Conservation (phyloP, 1,284 basidiomycete genomes). For the Trametes pubescens region DNA sequence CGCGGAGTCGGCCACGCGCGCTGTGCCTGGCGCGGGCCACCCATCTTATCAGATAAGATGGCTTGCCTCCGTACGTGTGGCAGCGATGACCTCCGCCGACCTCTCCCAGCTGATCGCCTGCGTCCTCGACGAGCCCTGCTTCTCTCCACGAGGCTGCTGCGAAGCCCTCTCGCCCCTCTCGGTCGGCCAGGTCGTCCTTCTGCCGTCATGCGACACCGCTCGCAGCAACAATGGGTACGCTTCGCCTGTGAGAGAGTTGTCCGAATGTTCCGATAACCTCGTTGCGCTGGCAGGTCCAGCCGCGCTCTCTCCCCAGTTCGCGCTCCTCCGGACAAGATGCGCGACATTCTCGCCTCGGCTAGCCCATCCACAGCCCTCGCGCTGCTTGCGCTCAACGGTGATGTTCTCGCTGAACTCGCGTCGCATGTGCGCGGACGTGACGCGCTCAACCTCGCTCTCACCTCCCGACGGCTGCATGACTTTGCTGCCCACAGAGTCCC, state of each 20-base stretch:
- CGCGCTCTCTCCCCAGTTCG: constrained; percentile 2
- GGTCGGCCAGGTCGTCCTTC: not conserved
- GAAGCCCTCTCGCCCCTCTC: too few relatives aligned
- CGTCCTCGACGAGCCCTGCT: not conserved
- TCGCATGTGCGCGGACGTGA: constrained; percentile 26
- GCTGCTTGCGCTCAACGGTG: constrained; percentile 21
- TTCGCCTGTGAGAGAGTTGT: constrained; percentile 15
- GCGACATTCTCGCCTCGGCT: not conserved
- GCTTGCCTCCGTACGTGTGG: constrained; percentile 3
- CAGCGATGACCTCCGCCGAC: constrained; percentile 14
- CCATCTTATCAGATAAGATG: constrained; percentile 30
- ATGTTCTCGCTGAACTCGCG: constrained; percentile 24
- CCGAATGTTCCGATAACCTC: constrained; percentile 18
- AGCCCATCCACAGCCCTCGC: not conserved
- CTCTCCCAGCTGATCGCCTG: not conserved
- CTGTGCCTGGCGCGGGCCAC: not conserved
- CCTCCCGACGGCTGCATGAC: constrained; percentile 22
- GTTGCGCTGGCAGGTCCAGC: constrained; percentile 16
- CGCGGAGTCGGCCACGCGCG: not conserved
- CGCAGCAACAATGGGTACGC: constrained; percentile 17
- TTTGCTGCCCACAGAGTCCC: constrained; percentile 23
- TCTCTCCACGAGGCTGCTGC: constrained; percentile 2
- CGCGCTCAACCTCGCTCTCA: constrained; percentile 29
- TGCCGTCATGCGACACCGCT: not conserved
- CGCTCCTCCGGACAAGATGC: not conserved